Conservation (phyloP, 768 basidiomycete genomes). For the Daedaleopsis sinensis region DNA sequence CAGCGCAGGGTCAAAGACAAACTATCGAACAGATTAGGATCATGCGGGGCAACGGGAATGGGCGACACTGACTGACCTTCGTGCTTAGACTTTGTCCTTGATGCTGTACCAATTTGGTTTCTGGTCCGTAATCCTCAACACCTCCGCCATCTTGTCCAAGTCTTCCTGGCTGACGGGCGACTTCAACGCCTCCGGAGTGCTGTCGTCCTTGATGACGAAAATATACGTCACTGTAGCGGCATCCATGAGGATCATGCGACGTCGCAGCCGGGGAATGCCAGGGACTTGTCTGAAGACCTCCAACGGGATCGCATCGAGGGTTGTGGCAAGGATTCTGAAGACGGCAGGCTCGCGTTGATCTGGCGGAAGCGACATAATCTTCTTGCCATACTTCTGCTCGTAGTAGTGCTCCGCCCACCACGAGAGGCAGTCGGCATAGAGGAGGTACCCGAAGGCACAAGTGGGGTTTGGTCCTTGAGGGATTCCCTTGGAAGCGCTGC, state of each 20-base stretch:
- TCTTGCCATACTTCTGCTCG: background rate
- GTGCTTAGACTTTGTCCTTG: background rate
- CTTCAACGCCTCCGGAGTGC: background rate
- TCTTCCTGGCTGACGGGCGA: background rate
- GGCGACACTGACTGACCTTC: no score
- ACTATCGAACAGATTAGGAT: no score
- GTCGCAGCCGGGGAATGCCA: background rate
- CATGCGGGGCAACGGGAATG: no score
- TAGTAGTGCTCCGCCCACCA: background rate
- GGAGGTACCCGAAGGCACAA: background rate
- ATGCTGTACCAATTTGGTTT: background rate
- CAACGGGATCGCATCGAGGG: background rate
- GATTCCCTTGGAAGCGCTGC: no score
- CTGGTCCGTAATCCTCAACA: background rate
- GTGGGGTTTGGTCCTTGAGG: background rate
- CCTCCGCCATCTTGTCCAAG: background rate
- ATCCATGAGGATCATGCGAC: background rate
- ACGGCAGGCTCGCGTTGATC: background rate
- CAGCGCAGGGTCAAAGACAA: no score
- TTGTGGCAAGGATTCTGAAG: no score
- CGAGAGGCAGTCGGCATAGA: background rate
- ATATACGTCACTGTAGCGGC: background rate
- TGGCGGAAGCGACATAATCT: background rate
- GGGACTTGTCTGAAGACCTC: background rate
- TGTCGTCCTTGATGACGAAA: background rate